A percentile compares a stretch with the other conserved stretches of the same genome.
Evolutionary conservation across 371 early-diverging fungal genomes (phyloP).

Genomic region (Blakeslea trispora): DNA sequence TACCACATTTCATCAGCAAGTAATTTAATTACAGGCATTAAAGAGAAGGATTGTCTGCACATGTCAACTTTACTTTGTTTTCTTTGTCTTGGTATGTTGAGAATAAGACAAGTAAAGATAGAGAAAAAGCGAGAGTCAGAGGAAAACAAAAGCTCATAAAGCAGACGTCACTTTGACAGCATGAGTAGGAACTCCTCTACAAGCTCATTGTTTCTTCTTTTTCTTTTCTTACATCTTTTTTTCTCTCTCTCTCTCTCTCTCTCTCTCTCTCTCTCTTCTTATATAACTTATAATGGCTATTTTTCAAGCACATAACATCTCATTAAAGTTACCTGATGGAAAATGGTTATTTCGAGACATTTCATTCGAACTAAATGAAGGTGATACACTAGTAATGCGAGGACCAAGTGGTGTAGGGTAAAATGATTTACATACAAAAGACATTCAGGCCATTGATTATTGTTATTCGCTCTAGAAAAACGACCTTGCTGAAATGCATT

Average conservation of each 20-base stretch:
- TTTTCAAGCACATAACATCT: slow-evolving; percentile 36
- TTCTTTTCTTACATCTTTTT: not conserved
- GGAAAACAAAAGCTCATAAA: not conserved
- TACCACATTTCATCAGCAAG: no score
- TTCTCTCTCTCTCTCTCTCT: not conserved
- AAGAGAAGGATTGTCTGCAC: no score
- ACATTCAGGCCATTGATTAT: no score
- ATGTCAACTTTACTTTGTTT: no score
- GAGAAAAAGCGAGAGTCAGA: no score
- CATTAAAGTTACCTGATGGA: slow-evolving; percentile 45
- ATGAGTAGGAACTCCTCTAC: not conserved
- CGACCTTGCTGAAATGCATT: slow-evolving; percentile 83
- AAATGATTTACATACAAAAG: slow-evolving; percentile 17
- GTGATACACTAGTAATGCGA: slow-evolving; percentile 63
- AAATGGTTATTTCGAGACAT: slow-evolving; percentile 67
- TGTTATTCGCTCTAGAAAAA: slow-evolving; percentile 57
- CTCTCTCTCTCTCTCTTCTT: not conserved
- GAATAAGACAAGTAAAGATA: no score
- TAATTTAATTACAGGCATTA: no score
- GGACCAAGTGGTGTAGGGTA: slow-evolving; percentile 81
- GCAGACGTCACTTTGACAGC: slow-evolving; percentile 6
- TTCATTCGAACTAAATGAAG: slow-evolving; percentile 54
- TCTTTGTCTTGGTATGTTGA: no score
- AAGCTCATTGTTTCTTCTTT: not conserved
- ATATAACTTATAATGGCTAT: no score